Base-by-base conservation (phyloP, 2,329 filamentous ascomycete species). In the Xylaria sp. region DNA sequence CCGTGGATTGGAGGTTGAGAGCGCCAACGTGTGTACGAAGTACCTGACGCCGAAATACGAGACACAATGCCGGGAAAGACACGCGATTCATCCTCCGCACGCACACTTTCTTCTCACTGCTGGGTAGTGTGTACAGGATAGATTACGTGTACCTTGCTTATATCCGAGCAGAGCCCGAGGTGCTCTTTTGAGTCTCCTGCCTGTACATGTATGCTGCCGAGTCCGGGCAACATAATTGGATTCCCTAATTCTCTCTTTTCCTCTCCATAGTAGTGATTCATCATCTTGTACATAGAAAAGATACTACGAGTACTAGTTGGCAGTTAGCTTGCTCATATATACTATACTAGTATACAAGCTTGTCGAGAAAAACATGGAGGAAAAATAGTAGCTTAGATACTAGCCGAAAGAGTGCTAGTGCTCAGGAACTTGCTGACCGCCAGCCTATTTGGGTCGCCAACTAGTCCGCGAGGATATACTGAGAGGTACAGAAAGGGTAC, bases 11-110 rank as follows among this genome's bases (percentile, higher is more conserved):
- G 36, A 29, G 53, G 53, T 11, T 42, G 22, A 27, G 36, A 55
- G 36, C 22, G 9, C 56, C 44, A 22, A 59, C 31, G n/a, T 39
- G 42, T 45, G 39, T 49, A n/a, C n/a, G n/a, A n/a, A n/a, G n/a
- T n/a, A 36, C 15, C 6, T 29, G 53, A 29, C 36, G 22, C 53
- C 53, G 29, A 42, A 59, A 59, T 59, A 59, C 56, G 56, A 59
- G 33, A 38, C 20, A 59, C 33, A 22, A 54, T 15, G 33, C 10
- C 10, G n/a, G 31, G 33, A 54, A 54, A 33, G 11, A 25, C 17
- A 15, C 31, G n/a, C 50, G 9, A 53, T 53, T 10, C 11, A 54
- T 39, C 31, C 47, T 29, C 15, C 45, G n/a, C 39, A 44, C 6
- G 39, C n/a, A n/a, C 39, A 20, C 39, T 17, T 4, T 49, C 25